phyloP scores from a whole-genome alignment of 2,329 filamentous ascomycete genomes.

The Fusarium temperatum region DNA sequence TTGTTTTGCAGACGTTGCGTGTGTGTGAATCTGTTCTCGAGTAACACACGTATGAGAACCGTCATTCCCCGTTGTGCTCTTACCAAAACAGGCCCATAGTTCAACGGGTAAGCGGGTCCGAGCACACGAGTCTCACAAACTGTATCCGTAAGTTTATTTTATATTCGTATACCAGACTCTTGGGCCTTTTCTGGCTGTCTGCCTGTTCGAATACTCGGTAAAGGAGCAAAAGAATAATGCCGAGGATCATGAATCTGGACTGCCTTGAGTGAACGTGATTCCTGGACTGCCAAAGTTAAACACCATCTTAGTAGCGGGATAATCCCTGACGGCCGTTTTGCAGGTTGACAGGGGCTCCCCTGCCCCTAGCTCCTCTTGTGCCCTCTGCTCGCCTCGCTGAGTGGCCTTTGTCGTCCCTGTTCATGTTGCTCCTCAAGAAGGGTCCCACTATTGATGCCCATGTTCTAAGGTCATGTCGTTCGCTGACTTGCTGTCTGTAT shows the following conservation, averaged over 20 bases:
- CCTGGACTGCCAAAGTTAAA: constrained; percentile 19
- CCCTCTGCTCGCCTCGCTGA: constrained; percentile 24
- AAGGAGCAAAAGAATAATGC: neutral
- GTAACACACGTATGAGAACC: constrained; percentile 30
- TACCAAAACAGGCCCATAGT: neutral
- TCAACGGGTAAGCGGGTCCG: constrained; percentile 16
- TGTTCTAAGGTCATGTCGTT: constrained; percentile 14
- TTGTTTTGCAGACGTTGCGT: constrained; percentile 24
- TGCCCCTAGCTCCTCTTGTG: constrained; percentile 13
- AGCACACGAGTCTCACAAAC: constrained; percentile 17
- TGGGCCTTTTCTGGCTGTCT: constrained; percentile 13
- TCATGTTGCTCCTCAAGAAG: constrained; percentile 18
- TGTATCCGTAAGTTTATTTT: neutral
- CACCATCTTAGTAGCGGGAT: constrained; percentile 9
- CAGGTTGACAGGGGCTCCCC: constrained; percentile 9
- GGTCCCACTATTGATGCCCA: constrained; percentile 23
- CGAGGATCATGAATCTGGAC: neutral
- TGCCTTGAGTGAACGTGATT: neutral
- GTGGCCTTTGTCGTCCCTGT: constrained; percentile 1
- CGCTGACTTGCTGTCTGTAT: constrained; percentile 12
- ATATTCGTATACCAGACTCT: constrained; percentile 15
- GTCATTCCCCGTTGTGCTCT: constrained; percentile 27
- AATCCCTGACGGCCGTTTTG: constrained; percentile 37
- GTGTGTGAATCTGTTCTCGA: constrained; percentile 1
- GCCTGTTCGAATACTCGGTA: constrained; percentile 9